Conservation (phyloP, 2,329 filamentous ascomycete species). For the Hypoxylon sp. region DNA sequence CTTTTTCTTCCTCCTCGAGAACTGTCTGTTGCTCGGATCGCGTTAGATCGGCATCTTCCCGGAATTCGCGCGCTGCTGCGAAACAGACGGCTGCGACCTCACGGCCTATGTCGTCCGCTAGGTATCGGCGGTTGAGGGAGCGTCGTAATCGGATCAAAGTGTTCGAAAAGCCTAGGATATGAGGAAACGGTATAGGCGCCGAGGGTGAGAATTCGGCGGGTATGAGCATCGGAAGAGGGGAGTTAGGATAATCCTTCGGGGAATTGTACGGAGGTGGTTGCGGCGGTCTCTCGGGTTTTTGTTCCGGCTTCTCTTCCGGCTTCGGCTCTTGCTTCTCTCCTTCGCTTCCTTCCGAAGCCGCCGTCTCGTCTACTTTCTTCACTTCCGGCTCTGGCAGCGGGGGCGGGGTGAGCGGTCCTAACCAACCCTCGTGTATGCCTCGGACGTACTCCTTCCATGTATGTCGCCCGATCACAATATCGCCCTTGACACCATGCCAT, state of each 20-base stretch:
- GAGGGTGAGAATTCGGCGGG: constrained; percentile 81
- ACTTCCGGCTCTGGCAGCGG: constrained; percentile 49
- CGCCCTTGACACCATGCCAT: constrained; percentile 81
- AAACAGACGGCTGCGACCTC: constrained; percentile 90
- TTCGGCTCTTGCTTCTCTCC: constrained; percentile 58
- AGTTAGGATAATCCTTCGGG: constrained; percentile 77
- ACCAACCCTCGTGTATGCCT: constrained; percentile 95
- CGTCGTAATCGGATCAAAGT: constrained; percentile 88
- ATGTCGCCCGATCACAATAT: constrained; percentile 89
- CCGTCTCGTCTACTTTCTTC: constrained; percentile 43
- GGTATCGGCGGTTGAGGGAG: constrained; percentile 84
- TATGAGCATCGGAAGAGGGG: constrained; percentile 72
- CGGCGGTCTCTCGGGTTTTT: constrained; percentile 69
- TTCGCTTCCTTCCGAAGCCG: constrained; percentile 51
- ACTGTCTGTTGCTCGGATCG: constrained; percentile 72
- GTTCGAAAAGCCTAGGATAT: constrained; percentile 92
- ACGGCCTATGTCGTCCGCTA: constrained; percentile 90
- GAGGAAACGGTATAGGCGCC: constrained; percentile 81
- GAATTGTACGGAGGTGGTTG: constrained; percentile 82
- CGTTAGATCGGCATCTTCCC: constrained; percentile 54
- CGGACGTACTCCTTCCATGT: constrained; percentile 98
- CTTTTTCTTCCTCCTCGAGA: constrained; percentile 78
- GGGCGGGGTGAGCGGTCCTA: constrained; percentile 83
- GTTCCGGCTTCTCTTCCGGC: constrained; percentile 59
- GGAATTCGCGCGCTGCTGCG: constrained; percentile 66